Base-by-base conservation (phyloP, 2,329 filamentous ascomycete genomes). In the Botrytis elliptica region DNA sequence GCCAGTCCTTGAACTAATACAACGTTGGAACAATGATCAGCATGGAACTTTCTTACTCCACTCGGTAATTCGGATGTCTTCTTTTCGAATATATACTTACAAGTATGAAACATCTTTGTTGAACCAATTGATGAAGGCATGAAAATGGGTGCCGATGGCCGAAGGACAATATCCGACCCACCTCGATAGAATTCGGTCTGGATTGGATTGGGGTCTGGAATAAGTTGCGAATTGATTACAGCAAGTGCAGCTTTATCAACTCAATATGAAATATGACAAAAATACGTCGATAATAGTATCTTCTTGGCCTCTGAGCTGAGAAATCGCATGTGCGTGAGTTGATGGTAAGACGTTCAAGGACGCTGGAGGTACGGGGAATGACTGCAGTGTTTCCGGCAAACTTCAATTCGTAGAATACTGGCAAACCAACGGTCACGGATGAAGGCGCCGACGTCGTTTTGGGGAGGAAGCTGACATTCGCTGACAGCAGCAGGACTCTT, bases 21-120 rank as follows among this genome's bases (percentile, higher is more conserved):
- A 60, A 69, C 29, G 25, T 46, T 63, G 57, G 46, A 44, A 69
- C 69, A 72, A 72, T 66, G 70, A 65, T 71, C 69, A 71, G 69
- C 69, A 57, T 66, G 38, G 29, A 44, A 64, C 60, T 36, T 42
- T 36, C 14, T 42, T 40, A 33, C n/a, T 55, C 70, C 63, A 73
- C 62, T 75, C 71, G 63, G 59, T 55, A 42, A 64, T 14, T 59
- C n/a, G 42, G 42, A 29, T 44, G 42, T 57, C 40, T 42, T 42
- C 40, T 18, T 59, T 64, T 63, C 20, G 29, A n/a, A 64, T n/a
- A 55, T 59, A 46, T 68, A 73, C 79, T 80, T 78, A 81, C 80
- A 81, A 14, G 80, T 81, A 75, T 80, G 78, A 74, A 81, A 81
- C 80, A 81, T 81, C 73, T 78, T 74, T 66, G 78, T 75, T 63